phyloP scores from a whole-genome alignment of 305 asterid species.

The Rubia peregrina region DNA sequence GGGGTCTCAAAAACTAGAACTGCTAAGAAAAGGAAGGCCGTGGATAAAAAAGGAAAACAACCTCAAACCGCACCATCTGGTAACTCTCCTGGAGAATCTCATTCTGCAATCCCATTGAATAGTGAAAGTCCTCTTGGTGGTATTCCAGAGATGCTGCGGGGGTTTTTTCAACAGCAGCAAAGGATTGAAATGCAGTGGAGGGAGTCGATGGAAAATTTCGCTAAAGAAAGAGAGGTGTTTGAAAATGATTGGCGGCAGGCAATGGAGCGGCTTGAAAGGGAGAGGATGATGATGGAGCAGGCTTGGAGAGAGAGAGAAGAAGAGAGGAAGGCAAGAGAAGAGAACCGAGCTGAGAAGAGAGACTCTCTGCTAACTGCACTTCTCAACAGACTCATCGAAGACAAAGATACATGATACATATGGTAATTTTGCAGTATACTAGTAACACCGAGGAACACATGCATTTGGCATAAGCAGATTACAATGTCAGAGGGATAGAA shows the following conservation, averaged over 20 bases:
- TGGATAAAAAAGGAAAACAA: slow-evolving; percentile 30
- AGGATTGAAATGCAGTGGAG: slow-evolving; percentile 56
- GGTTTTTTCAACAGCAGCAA: slow-evolving; percentile 52
- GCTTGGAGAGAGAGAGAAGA: slow-evolving; percentile 67
- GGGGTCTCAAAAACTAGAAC: slow-evolving; percentile 18
- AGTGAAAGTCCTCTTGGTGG: slow-evolving; percentile 15
- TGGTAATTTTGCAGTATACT: neutral
- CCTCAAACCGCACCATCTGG: slow-evolving; percentile 13
- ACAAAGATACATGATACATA: slow-evolving; percentile 20
- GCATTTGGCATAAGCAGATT: neutral
- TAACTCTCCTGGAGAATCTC: slow-evolving; percentile 18
- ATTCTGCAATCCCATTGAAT: slow-evolving; percentile 7
- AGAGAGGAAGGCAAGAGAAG: slow-evolving; percentile 48
- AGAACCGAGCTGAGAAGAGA: slow-evolving; percentile 64
- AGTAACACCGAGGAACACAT: neutral
- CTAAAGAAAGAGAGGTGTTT: slow-evolving; percentile 39
- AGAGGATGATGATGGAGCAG: slow-evolving; percentile 48
- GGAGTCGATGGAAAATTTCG: slow-evolving; percentile 47
- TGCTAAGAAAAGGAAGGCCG: slow-evolving; percentile 26
- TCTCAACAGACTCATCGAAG: slow-evolving; percentile 45
- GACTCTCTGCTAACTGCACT: slow-evolving; percentile 55
- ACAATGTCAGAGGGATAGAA: neutral
- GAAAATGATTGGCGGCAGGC: slow-evolving; percentile 59
- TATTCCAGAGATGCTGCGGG: slow-evolving; percentile 37
- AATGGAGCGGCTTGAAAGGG: slow-evolving; percentile 63